A percentile compares a stretch with the other conserved stretches of the same genome.
phyloP scores from a whole-genome alignment of 164 flowering plant species.

The Nelumbo lutea region DNA sequence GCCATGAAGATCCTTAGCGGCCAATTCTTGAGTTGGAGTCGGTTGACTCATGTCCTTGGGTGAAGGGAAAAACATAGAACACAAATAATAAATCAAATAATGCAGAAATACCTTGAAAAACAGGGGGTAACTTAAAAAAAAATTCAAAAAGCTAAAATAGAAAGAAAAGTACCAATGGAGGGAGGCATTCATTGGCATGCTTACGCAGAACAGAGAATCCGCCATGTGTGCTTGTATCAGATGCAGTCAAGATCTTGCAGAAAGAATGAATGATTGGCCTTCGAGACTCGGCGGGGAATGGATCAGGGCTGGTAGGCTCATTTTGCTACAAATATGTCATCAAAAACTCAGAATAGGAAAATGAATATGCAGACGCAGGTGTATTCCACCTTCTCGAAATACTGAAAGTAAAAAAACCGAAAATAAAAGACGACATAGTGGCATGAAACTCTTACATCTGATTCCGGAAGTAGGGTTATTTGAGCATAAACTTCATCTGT shows the following conservation, averaged over 20 bases:
- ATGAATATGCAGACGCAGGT: neutral
- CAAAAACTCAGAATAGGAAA: neutral
- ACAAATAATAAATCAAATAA: neutral
- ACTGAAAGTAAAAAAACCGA: neutral
- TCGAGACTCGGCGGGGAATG: slow-evolving; percentile 29
- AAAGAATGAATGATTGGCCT: slow-evolving; percentile 48
- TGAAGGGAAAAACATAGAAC: neutral
- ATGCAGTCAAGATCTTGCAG: slow-evolving; percentile 61
- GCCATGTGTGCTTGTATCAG: slow-evolving; percentile 75
- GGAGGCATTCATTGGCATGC: slow-evolving; percentile 70
- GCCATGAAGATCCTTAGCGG: slow-evolving; percentile 84
- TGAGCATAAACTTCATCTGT: slow-evolving; percentile 87
- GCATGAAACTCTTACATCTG: slow-evolving; percentile 40
- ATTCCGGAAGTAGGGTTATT: slow-evolving; percentile 63
- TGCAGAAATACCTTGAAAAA: neutral
- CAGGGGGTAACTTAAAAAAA: neutral
- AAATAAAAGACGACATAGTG: no score
- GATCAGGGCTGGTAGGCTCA: slow-evolving; percentile 48
- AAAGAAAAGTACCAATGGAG: slow-evolving; percentile 44
- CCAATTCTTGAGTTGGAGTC: slow-evolving; percentile 75
- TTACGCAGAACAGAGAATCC: slow-evolving; percentile 69
- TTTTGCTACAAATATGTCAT: slow-evolving; percentile 30
- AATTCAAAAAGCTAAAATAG: neutral
- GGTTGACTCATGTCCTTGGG: slow-evolving; percentile 64
- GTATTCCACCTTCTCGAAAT: neutral